Base-by-base conservation (phyloP, 805 yeast genomes). In the Kodamaea lidongshanica region DNA sequence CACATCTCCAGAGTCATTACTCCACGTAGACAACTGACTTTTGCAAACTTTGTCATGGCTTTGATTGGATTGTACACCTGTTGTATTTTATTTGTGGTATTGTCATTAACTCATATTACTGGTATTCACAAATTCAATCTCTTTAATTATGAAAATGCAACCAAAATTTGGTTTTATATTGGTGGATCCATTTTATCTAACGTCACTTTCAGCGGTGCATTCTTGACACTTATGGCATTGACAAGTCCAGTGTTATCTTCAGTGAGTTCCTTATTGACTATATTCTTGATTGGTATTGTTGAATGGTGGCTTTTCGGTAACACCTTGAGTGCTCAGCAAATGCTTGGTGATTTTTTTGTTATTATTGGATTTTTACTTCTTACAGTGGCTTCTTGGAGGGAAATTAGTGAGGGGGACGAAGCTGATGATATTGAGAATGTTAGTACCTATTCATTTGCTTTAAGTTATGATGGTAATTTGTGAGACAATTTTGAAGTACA, bases 161-260 rank as follows among this genome's bases (percentile, higher is more conserved):
- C 61, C 0, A 44, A 44, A 3, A 61, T 63, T 5, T 67, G 79
- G 70, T 24, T 50, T 5, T 65, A 62, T 34, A 66, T 82, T 6
- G 7, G 52, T 1, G 52, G 72, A 2, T 79, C 89, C 1, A 61
- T 80, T 1, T 35, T 72, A 1, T 68, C 81, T 11, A 86, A 86
- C 50, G 58, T 83, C 40, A 42, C 71, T 1, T 85, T 82, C 51
- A 77, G 85, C 20, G 78, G 80, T 6, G 64, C 81, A 18, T 85
- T 86, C 42, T 63, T 85, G 35, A 70, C 86, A 2, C 58, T 85
- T 40, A 82, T 85, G 82, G 78, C 94, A 0, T 66, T 85, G 33
- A 85, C 95, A 0, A 77, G 83, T 3, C 95, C 95, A 0, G 94
- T 86, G 2, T 60, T 86, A 24, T 80, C 92, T 2, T 73, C 83